These are phyloP conservation scores for Elsinoe ampelina DNA, from an alignment of 2,329 filamentous ascomycete species.

Conservation along the genomic window DNA sequence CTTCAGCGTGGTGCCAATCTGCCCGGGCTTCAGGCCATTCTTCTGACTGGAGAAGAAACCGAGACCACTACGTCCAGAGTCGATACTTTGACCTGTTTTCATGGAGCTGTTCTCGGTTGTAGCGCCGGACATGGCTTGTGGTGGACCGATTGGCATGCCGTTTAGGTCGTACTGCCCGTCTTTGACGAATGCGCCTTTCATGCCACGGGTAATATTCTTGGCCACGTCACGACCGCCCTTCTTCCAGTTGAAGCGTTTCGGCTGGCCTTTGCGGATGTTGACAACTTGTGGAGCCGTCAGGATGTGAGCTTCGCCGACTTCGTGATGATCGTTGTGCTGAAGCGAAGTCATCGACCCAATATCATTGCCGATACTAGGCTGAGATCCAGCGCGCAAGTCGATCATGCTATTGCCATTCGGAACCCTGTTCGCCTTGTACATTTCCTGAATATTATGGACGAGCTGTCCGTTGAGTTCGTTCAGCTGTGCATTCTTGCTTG, in stretches of 20 bases:
- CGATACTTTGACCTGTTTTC: constrained; percentile 2
- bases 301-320: constrained; percentile 51
- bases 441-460: constrained; percentile 85
- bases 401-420: constrained; percentile 37
- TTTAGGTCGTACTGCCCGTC: constrained; percentile 25
- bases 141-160: constrained; percentile 23
- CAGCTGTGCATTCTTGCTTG: constrained; percentile 86
- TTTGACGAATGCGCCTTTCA: constrained; percentile 75
- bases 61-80: constrained; percentile 22
- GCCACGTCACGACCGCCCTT: constrained; percentile 89
- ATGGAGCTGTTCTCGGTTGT: constrained; percentile 14
- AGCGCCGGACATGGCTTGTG: constrained; percentile 23
- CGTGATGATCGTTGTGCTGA: constrained; percentile 48
- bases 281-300: constrained; percentile 79
- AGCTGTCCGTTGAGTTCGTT: constrained; percentile 93
- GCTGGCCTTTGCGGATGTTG: constrained; percentile 86
- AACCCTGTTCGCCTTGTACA: constrained; percentile 67
- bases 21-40: constrained; percentile 24
- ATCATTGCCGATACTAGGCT: constrained; percentile 3
- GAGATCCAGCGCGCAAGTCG: constrained; percentile 10
- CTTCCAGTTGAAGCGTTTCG: constrained; percentile 98
- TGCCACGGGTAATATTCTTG: constrained; percentile 86
- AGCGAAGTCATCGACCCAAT: constrained; percentile 13
- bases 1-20: constrained; percentile 30
- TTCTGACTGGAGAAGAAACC: constrained; percentile 30